Conservation (phyloP, 108 stramenopile species). For the Cyclotella baltica region DNA sequence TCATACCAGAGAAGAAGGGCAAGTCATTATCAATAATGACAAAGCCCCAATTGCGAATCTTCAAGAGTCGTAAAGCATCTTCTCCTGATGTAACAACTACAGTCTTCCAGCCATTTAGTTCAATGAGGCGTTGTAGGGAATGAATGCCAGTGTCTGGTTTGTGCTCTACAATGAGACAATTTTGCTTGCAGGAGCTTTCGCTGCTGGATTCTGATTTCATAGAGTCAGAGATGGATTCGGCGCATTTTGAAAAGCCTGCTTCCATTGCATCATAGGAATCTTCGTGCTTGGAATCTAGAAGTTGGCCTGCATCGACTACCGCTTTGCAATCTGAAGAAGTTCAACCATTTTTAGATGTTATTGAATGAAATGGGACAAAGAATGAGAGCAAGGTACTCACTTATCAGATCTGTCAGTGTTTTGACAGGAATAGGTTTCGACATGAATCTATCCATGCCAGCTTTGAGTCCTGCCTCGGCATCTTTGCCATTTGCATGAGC, state of each 20-base stretch:
- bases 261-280: slow-evolving; percentile 15
- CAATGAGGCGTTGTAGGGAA: slow-evolving; percentile 27
- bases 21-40: slow-evolving; percentile 66
- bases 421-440: slow-evolving; percentile 70
- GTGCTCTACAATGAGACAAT: slow-evolving; percentile 41
- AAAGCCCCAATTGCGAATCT: slow-evolving; percentile 68
- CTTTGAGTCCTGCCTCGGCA: slow-evolving; percentile 61
- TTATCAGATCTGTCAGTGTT: slow-evolving; percentile 57
- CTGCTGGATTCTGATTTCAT: slow-evolving; percentile 1
- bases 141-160: not conserved
- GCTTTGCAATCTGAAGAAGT: slow-evolving; percentile 18
- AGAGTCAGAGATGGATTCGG: slow-evolving; percentile 29
- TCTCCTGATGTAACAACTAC: slow-evolving; percentile 57
- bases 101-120: slow-evolving; percentile 56
- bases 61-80: slow-evolving; percentile 59
- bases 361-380: not conserved
- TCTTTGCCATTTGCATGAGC: slow-evolving; percentile 71
- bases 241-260: slow-evolving; percentile 16
- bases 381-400: not conserved
- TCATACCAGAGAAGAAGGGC: slow-evolving; percentile 38
- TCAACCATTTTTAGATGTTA: not conserved
- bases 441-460: slow-evolving; percentile 74
- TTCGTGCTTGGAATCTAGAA: slow-evolving; percentile 17
- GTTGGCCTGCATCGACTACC: slow-evolving; percentile 15
- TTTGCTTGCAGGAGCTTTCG: not conserved